Evolutionary conservation across 371 early-diverging fungal species (phyloP).

Genomic region (Rhizopus stolonifer): DNA sequence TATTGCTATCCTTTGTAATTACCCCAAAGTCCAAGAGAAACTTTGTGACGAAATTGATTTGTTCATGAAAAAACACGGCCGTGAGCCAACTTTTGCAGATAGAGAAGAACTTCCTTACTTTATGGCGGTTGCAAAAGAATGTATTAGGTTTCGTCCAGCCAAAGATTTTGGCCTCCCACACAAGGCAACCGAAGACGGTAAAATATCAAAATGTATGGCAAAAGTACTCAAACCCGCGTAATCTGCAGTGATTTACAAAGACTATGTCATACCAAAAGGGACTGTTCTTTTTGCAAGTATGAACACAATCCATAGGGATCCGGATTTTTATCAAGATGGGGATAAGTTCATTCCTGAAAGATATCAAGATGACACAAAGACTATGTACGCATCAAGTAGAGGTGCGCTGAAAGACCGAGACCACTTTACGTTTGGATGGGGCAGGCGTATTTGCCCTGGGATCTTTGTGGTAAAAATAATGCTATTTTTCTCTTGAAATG

Average conservation of each 20-base stretch:
- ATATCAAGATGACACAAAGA: too few relatives aligned
- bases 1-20: conserved; percentile 13
- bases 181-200: conserved; percentile 30
- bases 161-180: conserved; percentile 32
- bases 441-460: too few relatives aligned
- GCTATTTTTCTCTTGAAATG: too few relatives aligned
- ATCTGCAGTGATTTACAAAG: conserved; percentile 8
- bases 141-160: conserved; percentile 24
- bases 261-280: conserved; percentile 23
- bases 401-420: too few relatives aligned
- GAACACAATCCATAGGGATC: conserved; percentile 8
- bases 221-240: not conserved
- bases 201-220: too few relatives aligned
- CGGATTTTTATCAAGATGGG: conserved; percentile 1
- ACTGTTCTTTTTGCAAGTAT: conserved; percentile 11
- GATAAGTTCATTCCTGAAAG: too few relatives aligned
- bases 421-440: too few relatives aligned
- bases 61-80: conserved; percentile 17
- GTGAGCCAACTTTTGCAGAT: conserved; percentile 22
- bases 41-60: conserved; percentile 15
- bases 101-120: conserved; percentile 21
- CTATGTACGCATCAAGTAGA: too few relatives aligned
- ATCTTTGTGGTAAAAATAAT: too few relatives aligned
- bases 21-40: conserved; percentile 20
- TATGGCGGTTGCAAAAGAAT: conserved; percentile 30